Conservation (phyloP, 495 filamentous ascomycete genomes). For the Aspergillus indologenus region DNA sequence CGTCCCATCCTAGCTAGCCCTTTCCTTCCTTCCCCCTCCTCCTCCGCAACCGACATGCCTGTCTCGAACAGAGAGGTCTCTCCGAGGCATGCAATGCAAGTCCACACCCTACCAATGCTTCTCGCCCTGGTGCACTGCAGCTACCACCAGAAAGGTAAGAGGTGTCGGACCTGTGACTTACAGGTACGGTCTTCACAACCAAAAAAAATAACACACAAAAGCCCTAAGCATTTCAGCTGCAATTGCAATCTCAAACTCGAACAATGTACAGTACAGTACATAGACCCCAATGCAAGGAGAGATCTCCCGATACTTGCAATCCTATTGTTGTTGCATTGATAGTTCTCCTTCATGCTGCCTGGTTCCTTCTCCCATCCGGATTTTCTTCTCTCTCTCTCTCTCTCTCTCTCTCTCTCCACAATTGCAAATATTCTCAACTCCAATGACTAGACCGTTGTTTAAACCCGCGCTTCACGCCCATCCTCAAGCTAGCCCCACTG, state of each 20-base stretch:
- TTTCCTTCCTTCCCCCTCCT: neutral
- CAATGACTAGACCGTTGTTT: neutral
- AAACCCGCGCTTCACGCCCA: constrained; percentile 2
- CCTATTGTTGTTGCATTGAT: neutral
- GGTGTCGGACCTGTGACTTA: neutral
- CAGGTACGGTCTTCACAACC: neutral
- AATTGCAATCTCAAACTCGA: neutral
- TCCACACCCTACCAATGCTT: neutral
- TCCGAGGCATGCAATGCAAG: neutral
- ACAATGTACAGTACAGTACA: neutral
- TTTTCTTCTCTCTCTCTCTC: neutral
- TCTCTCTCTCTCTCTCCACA: neutral
- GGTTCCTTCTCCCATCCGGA: neutral
- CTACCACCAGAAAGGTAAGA: neutral
- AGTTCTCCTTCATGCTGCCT: neutral
- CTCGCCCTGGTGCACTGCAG: neutral
- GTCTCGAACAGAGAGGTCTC: neutral
- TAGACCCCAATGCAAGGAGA: neutral
- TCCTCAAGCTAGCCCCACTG: neutral
- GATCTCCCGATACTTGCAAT: neutral
- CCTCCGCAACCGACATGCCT: neutral
- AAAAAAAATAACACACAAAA: too few species aligned
- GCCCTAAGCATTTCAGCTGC: neutral
- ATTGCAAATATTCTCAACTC: neutral
- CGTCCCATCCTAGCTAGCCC: neutral